Percentiles rank a stretch among this genome's conserved stretches.
Evolutionary conservation across 2,329 filamentous ascomycete genomes (phyloP).

Genomic region (Ophiocordyceps robertsii): DNA sequence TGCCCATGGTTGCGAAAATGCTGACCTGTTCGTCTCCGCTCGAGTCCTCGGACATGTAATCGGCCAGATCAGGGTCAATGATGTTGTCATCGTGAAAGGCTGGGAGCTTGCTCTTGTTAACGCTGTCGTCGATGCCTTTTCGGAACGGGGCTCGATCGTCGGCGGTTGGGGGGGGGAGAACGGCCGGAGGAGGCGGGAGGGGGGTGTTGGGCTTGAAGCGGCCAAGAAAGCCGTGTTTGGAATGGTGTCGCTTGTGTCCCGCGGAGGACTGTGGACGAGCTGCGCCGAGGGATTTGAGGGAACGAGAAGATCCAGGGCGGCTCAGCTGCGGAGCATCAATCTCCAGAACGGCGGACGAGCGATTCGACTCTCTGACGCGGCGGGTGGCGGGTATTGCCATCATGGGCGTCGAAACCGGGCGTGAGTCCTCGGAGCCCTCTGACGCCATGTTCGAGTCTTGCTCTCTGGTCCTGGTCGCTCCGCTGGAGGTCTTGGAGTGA

Average conservation of each 20-base stretch:
- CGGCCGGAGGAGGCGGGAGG: not conserved
- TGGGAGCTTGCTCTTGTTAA: constrained; percentile 55
- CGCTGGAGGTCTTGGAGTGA: constrained; percentile 28
- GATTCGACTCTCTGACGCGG: constrained; percentile 60
- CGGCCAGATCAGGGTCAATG: constrained; percentile 89
- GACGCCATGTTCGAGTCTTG: constrained; percentile 25
- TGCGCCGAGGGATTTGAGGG: constrained; percentile 59
- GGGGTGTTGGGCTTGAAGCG: constrained; percentile 51
- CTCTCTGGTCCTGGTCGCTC: constrained; percentile 17
- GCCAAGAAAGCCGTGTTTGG: constrained; percentile 71
- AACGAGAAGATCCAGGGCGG: constrained; percentile 87
- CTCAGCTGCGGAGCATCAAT: constrained; percentile 74
- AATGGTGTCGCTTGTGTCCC: constrained; percentile 73
- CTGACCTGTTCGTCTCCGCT: constrained; percentile 87
- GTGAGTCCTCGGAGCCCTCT: constrained; percentile 30
- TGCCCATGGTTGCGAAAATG: constrained; percentile 65
- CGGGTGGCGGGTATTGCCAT: constrained; percentile 58
- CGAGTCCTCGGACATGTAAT: constrained; percentile 91
- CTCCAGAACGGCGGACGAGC: constrained; percentile 80
- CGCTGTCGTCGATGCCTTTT: constrained; percentile 48
- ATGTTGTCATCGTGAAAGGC: constrained; percentile 99
- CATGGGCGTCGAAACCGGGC: constrained; percentile 52
- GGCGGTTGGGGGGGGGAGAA: constrained; percentile 21
- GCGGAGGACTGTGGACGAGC: constrained; percentile 60
- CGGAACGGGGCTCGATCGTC: constrained; percentile 86